These are phyloP conservation scores for Calonectria leucothoes DNA, from an alignment of 2,329 filamentous ascomycete genomes.

Conservation along the genomic window DNA sequence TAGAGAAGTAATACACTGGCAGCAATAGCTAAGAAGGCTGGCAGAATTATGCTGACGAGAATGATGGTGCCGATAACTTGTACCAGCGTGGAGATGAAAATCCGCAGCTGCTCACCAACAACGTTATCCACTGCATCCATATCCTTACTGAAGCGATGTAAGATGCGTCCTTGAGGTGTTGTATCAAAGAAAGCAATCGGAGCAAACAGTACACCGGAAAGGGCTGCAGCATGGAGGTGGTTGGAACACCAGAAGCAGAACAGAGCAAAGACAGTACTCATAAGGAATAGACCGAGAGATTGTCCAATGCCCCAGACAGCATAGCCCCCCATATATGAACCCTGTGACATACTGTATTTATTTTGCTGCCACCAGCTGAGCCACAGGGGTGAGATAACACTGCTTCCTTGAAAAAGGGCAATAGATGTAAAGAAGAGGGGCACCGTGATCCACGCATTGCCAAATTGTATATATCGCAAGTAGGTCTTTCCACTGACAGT, in stretches of 20 bases:
- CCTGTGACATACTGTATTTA: not conserved
- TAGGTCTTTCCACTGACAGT: not conserved
- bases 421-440: not conserved
- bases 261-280: slow-evolving; percentile 68
- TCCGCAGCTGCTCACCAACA: not conserved
- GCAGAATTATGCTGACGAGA: not conserved
- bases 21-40: not conserved
- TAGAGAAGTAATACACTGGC: not conserved
- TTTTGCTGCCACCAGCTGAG: not conserved
- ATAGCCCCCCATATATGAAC: not conserved
- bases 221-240: slow-evolving; percentile 44
- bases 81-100: not conserved
- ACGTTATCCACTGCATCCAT: not conserved
- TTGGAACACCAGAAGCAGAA: slow-evolving; percentile 56
- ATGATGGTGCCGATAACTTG: not conserved
- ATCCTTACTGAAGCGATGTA: not conserved
- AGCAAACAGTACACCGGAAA: slow-evolving; percentile 33
- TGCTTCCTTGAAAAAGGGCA: not conserved
- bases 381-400: not conserved
- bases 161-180: not conserved
- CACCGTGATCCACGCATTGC: not conserved
- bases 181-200: slow-evolving; percentile 49
- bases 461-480: not conserved
- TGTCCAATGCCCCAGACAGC: slow-evolving; percentile 47
- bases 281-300: slow-evolving; percentile 68